Evolutionary conservation across 768 basidiomycete genomes (phyloP).

Genomic region (Rhodosporidiobolus sp.): DNA sequence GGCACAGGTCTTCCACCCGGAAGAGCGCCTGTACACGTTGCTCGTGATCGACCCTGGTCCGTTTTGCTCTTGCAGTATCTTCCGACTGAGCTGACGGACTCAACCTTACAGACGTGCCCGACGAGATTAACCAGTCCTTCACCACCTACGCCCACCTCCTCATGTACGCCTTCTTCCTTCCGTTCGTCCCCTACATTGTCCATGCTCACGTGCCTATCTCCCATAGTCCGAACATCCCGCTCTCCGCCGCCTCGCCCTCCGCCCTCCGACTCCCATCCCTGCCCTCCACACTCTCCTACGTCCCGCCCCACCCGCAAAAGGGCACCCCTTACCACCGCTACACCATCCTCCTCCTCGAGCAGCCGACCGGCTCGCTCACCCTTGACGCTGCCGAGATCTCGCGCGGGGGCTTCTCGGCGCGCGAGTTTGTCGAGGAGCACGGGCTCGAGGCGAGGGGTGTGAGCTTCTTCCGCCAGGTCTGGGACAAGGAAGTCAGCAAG

Average conservation of each 20-base stretch:
- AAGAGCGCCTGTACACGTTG: slow-evolving; percentile 77
- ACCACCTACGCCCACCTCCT: slow-evolving; percentile 80
- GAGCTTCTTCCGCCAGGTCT: slow-evolving; percentile 79
- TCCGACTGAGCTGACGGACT: slow-evolving; percentile 16
- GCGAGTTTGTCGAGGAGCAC: slow-evolving; percentile 61
- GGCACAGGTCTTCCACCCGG: slow-evolving; percentile 75
- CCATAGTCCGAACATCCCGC: slow-evolving; percentile 71
- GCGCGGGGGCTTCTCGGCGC: slow-evolving; percentile 57
- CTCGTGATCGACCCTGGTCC: slow-evolving; percentile 81
- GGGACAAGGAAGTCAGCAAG: slow-evolving; percentile 56
- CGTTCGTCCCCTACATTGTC: neutral
- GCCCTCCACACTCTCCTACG: slow-evolving; percentile 55
- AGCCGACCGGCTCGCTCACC: slow-evolving; percentile 52
- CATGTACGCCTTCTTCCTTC: slow-evolving; percentile 57
- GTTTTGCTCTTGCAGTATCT: slow-evolving; percentile 30
- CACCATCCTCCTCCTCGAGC: slow-evolving; percentile 68
- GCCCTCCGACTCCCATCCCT: slow-evolving; percentile 33
- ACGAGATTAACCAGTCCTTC: slow-evolving; percentile 63
- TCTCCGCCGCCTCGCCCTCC: slow-evolving; percentile 54
- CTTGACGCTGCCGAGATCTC: neutral
- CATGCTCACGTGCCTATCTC: neutral
- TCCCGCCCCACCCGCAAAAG: slow-evolving; percentile 86
- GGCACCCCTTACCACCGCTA: slow-evolving; percentile 92
- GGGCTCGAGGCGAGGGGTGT: slow-evolving; percentile 63
- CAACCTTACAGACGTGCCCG: slow-evolving; percentile 67